A percentile compares a stretch with the other conserved stretches of the same genome.
Evolutionary conservation across 2,329 filamentous ascomycete species (phyloP).

Genomic region (Fusarium nelsonii): DNA sequence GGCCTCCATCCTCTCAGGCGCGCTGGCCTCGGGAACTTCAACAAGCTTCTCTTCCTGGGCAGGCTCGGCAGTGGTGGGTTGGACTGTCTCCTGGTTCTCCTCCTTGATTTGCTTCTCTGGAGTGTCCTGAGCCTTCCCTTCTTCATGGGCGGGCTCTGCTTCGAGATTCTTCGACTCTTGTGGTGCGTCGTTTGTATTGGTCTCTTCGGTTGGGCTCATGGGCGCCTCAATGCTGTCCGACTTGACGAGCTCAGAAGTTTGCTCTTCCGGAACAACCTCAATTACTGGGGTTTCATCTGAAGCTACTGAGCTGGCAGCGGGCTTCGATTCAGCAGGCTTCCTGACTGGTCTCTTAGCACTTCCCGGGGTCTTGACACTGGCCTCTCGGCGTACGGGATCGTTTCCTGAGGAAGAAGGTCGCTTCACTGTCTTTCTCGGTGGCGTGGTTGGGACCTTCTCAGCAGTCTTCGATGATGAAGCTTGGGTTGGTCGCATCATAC

Average conservation of each 20-base stretch:
- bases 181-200: not conserved
- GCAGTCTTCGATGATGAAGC: slow-evolving; percentile 75
- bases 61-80: slow-evolving; percentile 12
- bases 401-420: slow-evolving; percentile 42
- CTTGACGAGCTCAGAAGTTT: slow-evolving; percentile 14
- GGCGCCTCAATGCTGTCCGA: slow-evolving; percentile 15
- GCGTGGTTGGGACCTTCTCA: slow-evolving; percentile 69
- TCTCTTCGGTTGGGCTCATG: slow-evolving; percentile 3
- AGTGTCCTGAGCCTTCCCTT: slow-evolving; percentile 7
- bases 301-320: slow-evolving; percentile 3
- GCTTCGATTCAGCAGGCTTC: slow-evolving; percentile 23
- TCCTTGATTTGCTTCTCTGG: slow-evolving; percentile 15
- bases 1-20: slow-evolving; percentile 25
- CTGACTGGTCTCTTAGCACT: slow-evolving; percentile 41
- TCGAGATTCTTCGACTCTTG: slow-evolving; percentile 15
- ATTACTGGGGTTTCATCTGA: slow-evolving; percentile 14
- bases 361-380: slow-evolving; percentile 43
- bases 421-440: slow-evolving; percentile 58
- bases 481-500: slow-evolving; percentile 84
- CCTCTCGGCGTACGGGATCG: slow-evolving; percentile 41
- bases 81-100: slow-evolving; percentile 4
- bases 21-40: slow-evolving; percentile 12
- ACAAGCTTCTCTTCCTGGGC: slow-evolving; percentile 9
- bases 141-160: slow-evolving; percentile 15
- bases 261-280: slow-evolving; percentile 17